Evolutionary conservation across 164 flowering plant species (phyloP), one percentile per base, ranked within the genome.

Genomic region (Nymphaea thermarum): DNA sequence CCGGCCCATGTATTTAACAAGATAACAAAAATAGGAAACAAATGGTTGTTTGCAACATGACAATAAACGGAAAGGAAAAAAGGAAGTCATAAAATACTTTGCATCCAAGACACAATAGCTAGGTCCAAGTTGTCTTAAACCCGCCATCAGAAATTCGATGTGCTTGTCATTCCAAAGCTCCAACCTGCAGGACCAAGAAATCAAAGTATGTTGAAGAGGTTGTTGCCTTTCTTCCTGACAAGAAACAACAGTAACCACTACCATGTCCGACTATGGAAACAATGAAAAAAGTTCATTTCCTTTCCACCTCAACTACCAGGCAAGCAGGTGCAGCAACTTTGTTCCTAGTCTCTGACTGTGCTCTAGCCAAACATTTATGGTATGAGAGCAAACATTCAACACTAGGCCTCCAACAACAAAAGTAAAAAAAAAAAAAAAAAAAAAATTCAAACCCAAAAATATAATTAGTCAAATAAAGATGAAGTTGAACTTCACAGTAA

Each of bases 21-120:
- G 4, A 41, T 10, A 42, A 36, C 41, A 36, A 63, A 44, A 42
- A 14, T 66, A 41, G 12, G 1, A 17, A 10, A 8, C 7, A 4
- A 14, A 12, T 15, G 43, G 12, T 3, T 17, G 0, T 25, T 25
- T 25, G 36, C 36, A 25, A 25, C 36, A 25, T 25, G 36, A 25
- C 51, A 43, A 36, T 10, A 64, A 55, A 43, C 45, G 67, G 59
- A 70, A 43, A 61, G n/a, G 42, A 3, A 66, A 6, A 63, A 55
- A 67, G 66, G 36, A 25, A 25, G 1, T 25, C 36, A 25, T 25
- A 25, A 25, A 25, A 68, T 76, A 93, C 96, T 85, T 88, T 45
- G 98, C 90, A 75, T 90, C 96, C 79, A 90, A 82, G 6, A 78
- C 82, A 70, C 70, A 64, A 70, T 84, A 90, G n/a, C 81, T 79